phyloP scores from a whole-genome alignment of 169 alveolate species.

The Eimeria mitis region DNA sequence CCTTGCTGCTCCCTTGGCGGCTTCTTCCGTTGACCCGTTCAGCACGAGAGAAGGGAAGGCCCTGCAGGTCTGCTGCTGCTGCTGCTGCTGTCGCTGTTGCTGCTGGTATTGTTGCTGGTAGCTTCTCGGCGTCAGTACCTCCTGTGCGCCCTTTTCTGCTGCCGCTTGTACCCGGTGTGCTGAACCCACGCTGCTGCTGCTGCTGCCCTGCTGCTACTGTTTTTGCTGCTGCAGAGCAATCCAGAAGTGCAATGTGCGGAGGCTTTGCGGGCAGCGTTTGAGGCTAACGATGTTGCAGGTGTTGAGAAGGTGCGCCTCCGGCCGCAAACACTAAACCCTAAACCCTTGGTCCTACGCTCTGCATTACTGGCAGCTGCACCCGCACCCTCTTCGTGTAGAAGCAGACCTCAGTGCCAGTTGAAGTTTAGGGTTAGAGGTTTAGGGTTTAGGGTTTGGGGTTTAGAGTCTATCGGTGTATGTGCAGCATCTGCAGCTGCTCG shows the following conservation, averaged over 20 bases:
- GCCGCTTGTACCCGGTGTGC: not conserved
- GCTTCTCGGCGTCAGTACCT: not conserved
- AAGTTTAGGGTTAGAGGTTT: not conserved
- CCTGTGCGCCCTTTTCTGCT: not conserved
- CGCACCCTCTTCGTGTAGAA: not conserved
- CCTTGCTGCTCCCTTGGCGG: constrained; percentile 50
- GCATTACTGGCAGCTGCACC: not conserved
- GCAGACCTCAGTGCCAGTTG: not conserved
- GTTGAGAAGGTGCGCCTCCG: constrained; percentile 26
- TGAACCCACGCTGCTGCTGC: not conserved
- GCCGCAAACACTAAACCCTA: not conserved
- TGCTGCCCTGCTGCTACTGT: not conserved
- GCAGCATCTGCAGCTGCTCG: constrained; percentile 46
- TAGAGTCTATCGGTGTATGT: constrained; percentile 17
- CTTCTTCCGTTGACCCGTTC: constrained; percentile 48
- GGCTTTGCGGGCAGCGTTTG: constrained; percentile 63
- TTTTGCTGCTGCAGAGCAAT: constrained; percentile 29
- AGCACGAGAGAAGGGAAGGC: constrained; percentile 64
- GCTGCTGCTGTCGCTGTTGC: constrained; percentile 11
- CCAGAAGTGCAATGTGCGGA: constrained; percentile 40
- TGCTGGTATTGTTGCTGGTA: not conserved
- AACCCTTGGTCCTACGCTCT: not conserved
- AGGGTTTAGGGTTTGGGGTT: not conserved
- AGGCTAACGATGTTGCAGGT: constrained; percentile 50
- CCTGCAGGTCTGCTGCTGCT: constrained; percentile 54